phyloP scores from a whole-genome alignment of 2,329 filamentous ascomycete genomes.

The Apiospora saccharicola region DNA sequence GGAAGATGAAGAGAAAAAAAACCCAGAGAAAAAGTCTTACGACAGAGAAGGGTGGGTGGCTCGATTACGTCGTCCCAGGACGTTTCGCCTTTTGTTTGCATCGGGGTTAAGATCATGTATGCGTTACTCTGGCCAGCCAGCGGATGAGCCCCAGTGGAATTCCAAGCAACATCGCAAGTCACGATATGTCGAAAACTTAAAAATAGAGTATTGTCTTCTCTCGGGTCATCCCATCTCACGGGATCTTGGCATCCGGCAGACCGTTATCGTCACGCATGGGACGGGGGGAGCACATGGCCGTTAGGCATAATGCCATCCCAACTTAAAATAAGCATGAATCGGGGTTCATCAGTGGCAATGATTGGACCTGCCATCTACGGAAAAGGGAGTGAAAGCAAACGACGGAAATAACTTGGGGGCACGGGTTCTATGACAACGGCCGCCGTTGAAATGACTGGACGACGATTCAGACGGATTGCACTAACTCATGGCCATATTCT shows the following conservation, averaged over 20 bases:
- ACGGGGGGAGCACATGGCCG: neutral
- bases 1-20: neutral
- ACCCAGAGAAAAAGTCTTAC: neutral
- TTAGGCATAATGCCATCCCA: neutral
- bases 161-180: neutral
- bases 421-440: neutral
- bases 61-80: neutral
- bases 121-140: too few relatives aligned
- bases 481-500: neutral
- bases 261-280: neutral
- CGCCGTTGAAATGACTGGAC: neutral
- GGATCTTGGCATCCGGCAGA: neutral
- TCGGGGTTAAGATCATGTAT: neutral
- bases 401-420: neutral
- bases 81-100: neutral
- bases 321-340: slow-evolving; percentile 4
- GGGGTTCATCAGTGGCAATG: neutral
- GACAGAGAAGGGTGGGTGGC: too few relatives aligned
- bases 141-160: too few relatives aligned
- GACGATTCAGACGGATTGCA: neutral
- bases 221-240: neutral
- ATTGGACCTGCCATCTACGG: neutral
- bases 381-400: neutral
- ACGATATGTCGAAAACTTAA: neutral
- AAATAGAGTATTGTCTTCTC: neutral